Percentiles rank a stretch among this genome's conserved stretches.
phyloP scores from a whole-genome alignment of 2,329 filamentous ascomycete species.

The Pezicula neosporulosa region DNA sequence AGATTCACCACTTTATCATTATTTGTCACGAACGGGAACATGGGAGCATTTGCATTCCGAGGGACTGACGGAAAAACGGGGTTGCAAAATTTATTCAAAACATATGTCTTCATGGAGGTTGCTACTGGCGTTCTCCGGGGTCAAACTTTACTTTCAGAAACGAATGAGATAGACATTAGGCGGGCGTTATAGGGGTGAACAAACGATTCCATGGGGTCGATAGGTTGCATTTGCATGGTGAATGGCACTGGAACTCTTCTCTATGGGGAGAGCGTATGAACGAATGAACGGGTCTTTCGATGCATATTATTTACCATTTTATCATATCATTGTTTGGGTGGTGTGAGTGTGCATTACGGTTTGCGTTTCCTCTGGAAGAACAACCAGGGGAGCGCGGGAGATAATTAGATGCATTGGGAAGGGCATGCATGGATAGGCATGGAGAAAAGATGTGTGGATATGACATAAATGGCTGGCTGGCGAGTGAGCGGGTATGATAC shows the following conservation, averaged over 20 bases:
- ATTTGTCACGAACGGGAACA: background rate
- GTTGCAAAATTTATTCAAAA: background rate
- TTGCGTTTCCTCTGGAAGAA: background rate
- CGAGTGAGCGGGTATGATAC: background rate
- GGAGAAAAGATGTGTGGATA: background rate
- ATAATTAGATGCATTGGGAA: background rate
- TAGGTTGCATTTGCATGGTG: conserved; percentile 1
- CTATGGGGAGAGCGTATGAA: background rate
- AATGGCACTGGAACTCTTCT: background rate
- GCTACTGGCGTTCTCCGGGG: background rate
- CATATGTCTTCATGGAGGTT: background rate
- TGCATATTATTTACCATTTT: background rate
- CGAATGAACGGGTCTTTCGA: background rate
- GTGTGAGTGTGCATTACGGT: background rate
- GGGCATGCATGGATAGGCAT: background rate
- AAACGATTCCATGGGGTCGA: background rate
- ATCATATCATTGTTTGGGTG: background rate
- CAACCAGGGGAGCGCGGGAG: background rate
- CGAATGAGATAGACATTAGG: background rate
- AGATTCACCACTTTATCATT: conserved; percentile 1
- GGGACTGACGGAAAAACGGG: background rate
- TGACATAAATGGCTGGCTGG: background rate
- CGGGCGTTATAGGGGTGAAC: background rate
- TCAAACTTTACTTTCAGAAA: background rate
- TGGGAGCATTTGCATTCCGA: background rate